A percentile compares a stretch with the other conserved stretches of the same genome.
Conservation (phyloP, 805 yeast genomes). For the Suhomyces canberraensis region DNA sequence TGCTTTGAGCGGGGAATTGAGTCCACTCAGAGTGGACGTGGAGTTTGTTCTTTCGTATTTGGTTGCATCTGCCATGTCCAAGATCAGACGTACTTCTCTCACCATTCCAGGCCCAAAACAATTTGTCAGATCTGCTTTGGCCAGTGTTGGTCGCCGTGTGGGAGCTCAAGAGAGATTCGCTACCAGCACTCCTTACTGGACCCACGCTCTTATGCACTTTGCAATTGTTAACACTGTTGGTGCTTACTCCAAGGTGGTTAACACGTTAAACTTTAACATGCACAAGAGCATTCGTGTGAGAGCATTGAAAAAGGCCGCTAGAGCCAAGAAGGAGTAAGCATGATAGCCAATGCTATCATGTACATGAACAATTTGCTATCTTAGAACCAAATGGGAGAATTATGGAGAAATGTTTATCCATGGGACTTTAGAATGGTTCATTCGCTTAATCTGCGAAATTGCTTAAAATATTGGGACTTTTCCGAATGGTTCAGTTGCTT, state of each 20-base stretch:
- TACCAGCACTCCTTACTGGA: constrained; percentile 87
- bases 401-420: too few relatives aligned
- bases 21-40: constrained; percentile 70
- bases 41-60: constrained; percentile 82
- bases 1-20: constrained; percentile 83
- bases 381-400: too few relatives aligned
- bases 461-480: too few relatives aligned
- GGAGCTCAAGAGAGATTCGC: constrained; percentile 92
- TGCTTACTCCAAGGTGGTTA: constrained; percentile 69
- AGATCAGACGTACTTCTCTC: constrained; percentile 71
- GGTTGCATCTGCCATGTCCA: constrained; percentile 95
- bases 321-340: constrained; percentile 16
- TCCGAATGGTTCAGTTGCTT: too few relatives aligned
- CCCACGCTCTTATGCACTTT: constrained; percentile 91
- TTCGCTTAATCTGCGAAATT: too few relatives aligned
- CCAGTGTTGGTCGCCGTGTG: constrained; percentile 71
- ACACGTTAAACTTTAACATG: constrained; percentile 65
- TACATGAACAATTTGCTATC: too few relatives aligned
- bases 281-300: constrained; percentile 77
- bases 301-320: constrained; percentile 62
- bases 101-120: constrained; percentile 77
- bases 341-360: too few relatives aligned
- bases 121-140: constrained; percentile 74
- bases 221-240: constrained; percentile 76
- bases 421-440: too few relatives aligned